Conservation (phyloP, 2,329 filamentous ascomycete species). For the Curvularia eragrostidis region DNA sequence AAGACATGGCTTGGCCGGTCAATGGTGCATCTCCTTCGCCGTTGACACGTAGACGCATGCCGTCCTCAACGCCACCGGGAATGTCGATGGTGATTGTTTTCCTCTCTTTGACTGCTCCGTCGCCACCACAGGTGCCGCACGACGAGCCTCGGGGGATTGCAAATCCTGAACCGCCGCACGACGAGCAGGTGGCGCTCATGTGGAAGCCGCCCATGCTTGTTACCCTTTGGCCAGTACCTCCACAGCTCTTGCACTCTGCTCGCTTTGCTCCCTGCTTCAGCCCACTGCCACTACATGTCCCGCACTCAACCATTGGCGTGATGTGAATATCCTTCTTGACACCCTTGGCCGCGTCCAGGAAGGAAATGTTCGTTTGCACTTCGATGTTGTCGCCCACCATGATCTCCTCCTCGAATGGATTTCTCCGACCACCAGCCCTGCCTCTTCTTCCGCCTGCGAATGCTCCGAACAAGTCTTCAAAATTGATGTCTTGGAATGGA, state of each 20-base stretch:
- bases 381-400: slow-evolving; percentile 96
- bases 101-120: slow-evolving; percentile 82
- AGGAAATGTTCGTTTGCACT: slow-evolving; percentile 89
- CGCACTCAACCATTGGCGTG: slow-evolving; percentile 80
- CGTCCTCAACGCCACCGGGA: slow-evolving; percentile 93
- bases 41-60: slow-evolving; percentile 85
- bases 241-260: slow-evolving; percentile 77
- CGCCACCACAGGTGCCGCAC: slow-evolving; percentile 79
- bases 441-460: slow-evolving; percentile 70
- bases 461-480: slow-evolving; percentile 92
- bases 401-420: slow-evolving; percentile 79
- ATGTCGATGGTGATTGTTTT: slow-evolving; percentile 90
- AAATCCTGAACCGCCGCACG: slow-evolving; percentile 80
- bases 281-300: slow-evolving; percentile 82
- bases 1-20: slow-evolving; percentile 71
- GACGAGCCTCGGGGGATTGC: slow-evolving; percentile 79
- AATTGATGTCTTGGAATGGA: slow-evolving; percentile 82
- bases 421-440: slow-evolving; percentile 59
- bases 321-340: slow-evolving; percentile 86
- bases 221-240: slow-evolving; percentile 84
- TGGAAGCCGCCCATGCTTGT: slow-evolving; percentile 95
- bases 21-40: slow-evolving; percentile 87
- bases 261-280: slow-evolving; percentile 80
- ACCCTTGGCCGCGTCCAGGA: slow-evolving; percentile 95
- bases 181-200: slow-evolving; percentile 86